Conservation (phyloP, 805 yeast species). For the Ogataea neopini region DNA sequence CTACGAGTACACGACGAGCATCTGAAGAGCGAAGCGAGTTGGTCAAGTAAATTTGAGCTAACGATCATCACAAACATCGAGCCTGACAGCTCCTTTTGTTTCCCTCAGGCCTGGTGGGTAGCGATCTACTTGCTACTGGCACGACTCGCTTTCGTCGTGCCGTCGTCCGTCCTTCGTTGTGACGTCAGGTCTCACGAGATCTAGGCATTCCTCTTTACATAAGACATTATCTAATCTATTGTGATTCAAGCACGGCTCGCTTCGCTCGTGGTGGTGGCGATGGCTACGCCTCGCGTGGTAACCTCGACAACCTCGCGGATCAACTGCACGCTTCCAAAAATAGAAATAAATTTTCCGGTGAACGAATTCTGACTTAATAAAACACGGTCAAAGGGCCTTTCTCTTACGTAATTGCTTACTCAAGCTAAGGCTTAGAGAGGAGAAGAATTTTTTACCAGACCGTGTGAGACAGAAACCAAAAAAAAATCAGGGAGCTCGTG, state of each 20-base stretch:
- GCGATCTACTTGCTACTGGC: too few species aligned
- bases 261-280: too few species aligned
- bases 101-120: too few species aligned
- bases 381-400: neutral
- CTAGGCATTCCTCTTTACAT: too few species aligned
- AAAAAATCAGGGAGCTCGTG: slow-evolving; percentile 1
- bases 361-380: neutral
- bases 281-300: neutral
- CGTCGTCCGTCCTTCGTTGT: too few species aligned
- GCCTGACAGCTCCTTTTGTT: too few species aligned
- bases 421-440: slow-evolving; percentile 8
- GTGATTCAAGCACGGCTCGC: too few species aligned
- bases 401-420: neutral
- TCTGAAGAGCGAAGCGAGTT: neutral
- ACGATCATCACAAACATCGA: neutral
- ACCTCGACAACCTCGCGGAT: neutral
- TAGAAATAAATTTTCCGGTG: neutral
- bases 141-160: too few species aligned
- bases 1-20: neutral
- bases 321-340: neutral
- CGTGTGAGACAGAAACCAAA: neutral
- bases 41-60: neutral
- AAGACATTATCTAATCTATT: too few species aligned
- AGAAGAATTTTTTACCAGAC: neutral
- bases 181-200: too few species aligned